phyloP scores from a whole-genome alignment of 2,329 filamentous ascomycete genomes.

The Aspergillus sp. region DNA sequence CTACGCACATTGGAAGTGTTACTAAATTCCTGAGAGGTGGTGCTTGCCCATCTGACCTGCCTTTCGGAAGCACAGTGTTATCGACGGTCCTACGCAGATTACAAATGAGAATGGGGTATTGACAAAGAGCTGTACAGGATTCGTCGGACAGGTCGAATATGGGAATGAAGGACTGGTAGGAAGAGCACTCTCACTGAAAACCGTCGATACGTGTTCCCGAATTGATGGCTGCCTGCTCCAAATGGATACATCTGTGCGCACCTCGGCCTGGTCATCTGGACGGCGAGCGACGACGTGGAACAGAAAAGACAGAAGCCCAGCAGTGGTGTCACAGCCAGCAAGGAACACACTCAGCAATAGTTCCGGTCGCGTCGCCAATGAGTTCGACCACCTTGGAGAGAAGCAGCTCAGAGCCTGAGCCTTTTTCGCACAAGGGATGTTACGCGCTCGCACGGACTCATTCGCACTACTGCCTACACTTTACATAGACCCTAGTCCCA shows the following conservation, averaged over 20 bases:
- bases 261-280: not conserved
- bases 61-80: slow-evolving; percentile 40
- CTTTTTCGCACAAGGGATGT: not conserved
- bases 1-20: slow-evolving; percentile 30
- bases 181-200: slow-evolving; percentile 50
- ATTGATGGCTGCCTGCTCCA: slow-evolving; percentile 17
- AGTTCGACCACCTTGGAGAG: not conserved
- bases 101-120: slow-evolving; percentile 43
- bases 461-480: not conserved
- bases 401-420: not conserved
- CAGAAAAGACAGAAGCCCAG: slow-evolving; percentile 30
- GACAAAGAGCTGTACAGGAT: slow-evolving; percentile 26
- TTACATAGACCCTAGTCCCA: not conserved
- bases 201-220: slow-evolving; percentile 50
- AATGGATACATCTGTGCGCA: slow-evolving; percentile 21
- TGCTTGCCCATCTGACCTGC: slow-evolving; percentile 54
- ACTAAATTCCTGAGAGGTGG: slow-evolving; percentile 22
- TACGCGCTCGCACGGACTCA: not conserved
- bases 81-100: slow-evolving; percentile 38
- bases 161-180: not conserved
- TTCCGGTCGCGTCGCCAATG: slow-evolving; percentile 2
- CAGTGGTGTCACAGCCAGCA: slow-evolving; percentile 36
- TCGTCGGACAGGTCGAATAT: not conserved
- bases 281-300: slow-evolving; percentile 25
- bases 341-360: slow-evolving; percentile 35